Base-by-base conservation (phyloP, 257 asterid genomes). In the Dorcoceras hygrometricum region DNA sequence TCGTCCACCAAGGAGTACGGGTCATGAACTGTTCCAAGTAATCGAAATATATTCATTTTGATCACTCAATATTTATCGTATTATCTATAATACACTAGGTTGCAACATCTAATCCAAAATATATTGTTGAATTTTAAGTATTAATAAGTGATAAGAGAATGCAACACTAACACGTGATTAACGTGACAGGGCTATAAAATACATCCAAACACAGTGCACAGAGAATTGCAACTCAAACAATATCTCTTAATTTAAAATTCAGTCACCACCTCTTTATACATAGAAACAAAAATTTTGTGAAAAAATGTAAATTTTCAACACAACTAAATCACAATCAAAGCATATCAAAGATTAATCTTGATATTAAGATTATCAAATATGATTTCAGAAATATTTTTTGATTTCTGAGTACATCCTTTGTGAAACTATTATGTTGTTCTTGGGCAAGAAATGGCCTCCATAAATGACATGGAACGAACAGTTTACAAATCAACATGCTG, bases 1-100 rank as follows among this genome's bases (percentile, higher is more conserved):
- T 75, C 12, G 67, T 86, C 89, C 88, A 86, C 97, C 97, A 90
- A 8, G 73, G 74, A 3, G 95, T 90, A 48, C 78, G 83, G 10
- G 96, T 90, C 62, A 87, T 70, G 28, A 87, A 72, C 95, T 87
- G 86, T 59, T 58, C 39, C 76, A 74, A 24, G 50, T 67, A 34
- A 22, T 46, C 53, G 5, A 46, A 46, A 46, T 46, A 46, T 46
- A 46, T 16, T 46, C 6, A 46, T 14, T 46, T 46, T 14, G 19
- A 46, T 16, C 19, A 46, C 53, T 46, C 53, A 16, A 16, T 46
- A 16, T 46, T 4, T 4, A 46, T 46, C 53, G 14, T 46, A 46
- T 16, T 46, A 3, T 14, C 5, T 46, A 16, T 16, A 46, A 14
- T 1, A 46, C 8, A 46, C 19, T 16, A 19, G 16, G 8, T 46